Base-by-base conservation (phyloP, 257 asterid genomes). In the Jaltomata sinuosa region DNA sequence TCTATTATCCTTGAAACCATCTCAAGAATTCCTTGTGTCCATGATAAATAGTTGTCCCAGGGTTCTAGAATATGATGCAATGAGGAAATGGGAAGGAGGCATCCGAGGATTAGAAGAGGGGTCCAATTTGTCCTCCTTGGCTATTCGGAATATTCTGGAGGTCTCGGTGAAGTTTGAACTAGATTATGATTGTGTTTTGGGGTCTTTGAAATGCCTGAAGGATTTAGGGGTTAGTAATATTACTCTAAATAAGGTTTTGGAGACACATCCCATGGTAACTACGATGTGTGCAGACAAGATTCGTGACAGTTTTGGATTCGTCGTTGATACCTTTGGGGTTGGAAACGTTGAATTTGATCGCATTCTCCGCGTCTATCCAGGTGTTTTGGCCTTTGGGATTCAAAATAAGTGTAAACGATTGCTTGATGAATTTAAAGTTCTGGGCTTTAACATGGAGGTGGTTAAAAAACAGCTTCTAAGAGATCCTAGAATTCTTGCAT, bases 401-500 rank as follows among this genome's bases (percentile, higher is more conserved):
- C 91, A 88, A 54, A 90, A 85, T 83, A 88, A 92, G 87, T 47
- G 93, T 83, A 90, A 87, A 38, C 93, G 90, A 32, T 85, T 96
- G 87, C 27, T 93, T 49, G 89, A 88, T 85, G 99, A 96, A 87
- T 96, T 96, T 87, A 29, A 45, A 14, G 92, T 85, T 80, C 89
- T 92, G 72, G 99, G 97, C 45, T 90, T 94, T 85, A 83, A 87
- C 80, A 85, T 80, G 67, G 89, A 86, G 53, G 91, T 87, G 78
- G 86, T 93, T 18, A 92, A 83, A 89, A 87, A 87, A 76, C 95
- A 94, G 87, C 85, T 91, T 53, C 57, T 89, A 16, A 86, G 91
- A 87, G 89, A 96, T 55, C 97, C 98, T 0, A 71, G 57, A 68
- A 89, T 93, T 87, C 95, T 96, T 83, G 94, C 93, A 32, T 62